Conservation (phyloP, 768 basidiomycete genomes). For the Termitomyces sp. region DNA sequence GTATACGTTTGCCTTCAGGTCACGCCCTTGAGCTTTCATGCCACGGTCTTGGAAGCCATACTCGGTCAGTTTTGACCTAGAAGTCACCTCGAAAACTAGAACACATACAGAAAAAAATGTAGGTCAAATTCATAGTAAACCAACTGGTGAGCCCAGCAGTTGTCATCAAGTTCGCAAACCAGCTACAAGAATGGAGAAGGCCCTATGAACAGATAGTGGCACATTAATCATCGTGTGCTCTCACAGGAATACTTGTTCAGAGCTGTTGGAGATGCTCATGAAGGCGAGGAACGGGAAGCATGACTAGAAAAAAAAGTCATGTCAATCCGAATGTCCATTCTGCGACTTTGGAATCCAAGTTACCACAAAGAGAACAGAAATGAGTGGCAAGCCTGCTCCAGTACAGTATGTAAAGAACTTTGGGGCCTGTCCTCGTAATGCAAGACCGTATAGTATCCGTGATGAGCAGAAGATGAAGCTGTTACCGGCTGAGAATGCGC, state of each 20-base stretch:
- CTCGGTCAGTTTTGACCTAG: not conserved
- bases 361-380: slow-evolving; percentile 31
- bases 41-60: slow-evolving; percentile 43
- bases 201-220: not conserved
- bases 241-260: slow-evolving; percentile 54
- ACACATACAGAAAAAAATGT: slow-evolving; percentile 65
- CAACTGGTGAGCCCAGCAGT: slow-evolving; percentile 68
- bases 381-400: slow-evolving; percentile 42
- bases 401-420: slow-evolving; percentile 39
- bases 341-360: slow-evolving; percentile 8
- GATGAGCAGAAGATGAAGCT: slow-evolving; percentile 55
- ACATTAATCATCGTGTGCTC: not conserved
- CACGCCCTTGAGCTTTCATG: slow-evolving; percentile 58
- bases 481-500: slow-evolving; percentile 70
- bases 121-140: slow-evolving; percentile 67
- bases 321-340: not conserved
- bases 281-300: slow-evolving; percentile 49
- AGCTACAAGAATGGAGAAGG: slow-evolving; percentile 28
- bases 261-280: slow-evolving; percentile 57
- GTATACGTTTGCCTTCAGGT: slow-evolving; percentile 60
- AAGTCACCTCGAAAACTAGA: not conserved
- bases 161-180: slow-evolving; percentile 67
- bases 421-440: slow-evolving; percentile 47
- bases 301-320: slow-evolving; percentile 13
- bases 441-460: slow-evolving; percentile 50